Evolutionary conservation across 352 stramenopile species (phyloP), one percentile per base, ranked within the genome.

Genomic region (Globisporangium nunn): DNA sequence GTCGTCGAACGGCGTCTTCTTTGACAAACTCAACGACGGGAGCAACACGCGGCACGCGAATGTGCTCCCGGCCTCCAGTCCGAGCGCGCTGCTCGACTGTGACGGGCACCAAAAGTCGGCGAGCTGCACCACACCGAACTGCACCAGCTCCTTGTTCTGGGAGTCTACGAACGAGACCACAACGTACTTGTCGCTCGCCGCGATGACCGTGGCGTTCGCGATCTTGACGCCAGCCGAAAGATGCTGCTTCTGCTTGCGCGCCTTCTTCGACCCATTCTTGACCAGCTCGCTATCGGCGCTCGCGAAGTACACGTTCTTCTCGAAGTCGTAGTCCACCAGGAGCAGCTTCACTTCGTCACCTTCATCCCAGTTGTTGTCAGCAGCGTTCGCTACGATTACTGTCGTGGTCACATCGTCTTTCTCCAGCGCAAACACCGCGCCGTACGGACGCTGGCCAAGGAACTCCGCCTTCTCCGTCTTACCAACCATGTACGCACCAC

Each of bases 311-410:
- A 96, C 74, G 44, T 73, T 72, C 72, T 94, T 96, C 31, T 85
- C 86, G 49, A 88, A 88, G 59, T 96, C 85, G 62, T 87, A 96
- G 67, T 96, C 83, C 1, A 86, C 81, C 2, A 94, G 68, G 14
- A 88, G 56, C 46, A 96, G 44, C 73, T 93, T 92, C 33, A 90
- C 70, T 39, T 56, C 68, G 53, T 85, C 68, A 39, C 77, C 78
- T 64, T 92, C 79, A 50, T 78, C 66, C 71, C 72, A 88, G 28
- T 66, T 51, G 7, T 50, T 64, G 5, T 66, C 63, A 17, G 72
- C 61, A 47, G 75, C 58, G 7, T 66, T 69, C 10, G 78, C 69
- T 18, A 93, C 84, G 40, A 95, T 65, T 28, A 94, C 82, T 2
- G 80, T 93, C 8, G 78, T 72, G 11, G 69, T 74, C 15, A 81